Evolutionary conservation across 2,329 filamentous ascomycete species (phyloP), one percentile per base, ranked within the genome.

Genomic region (Ambrosiella cleistominuta): DNA sequence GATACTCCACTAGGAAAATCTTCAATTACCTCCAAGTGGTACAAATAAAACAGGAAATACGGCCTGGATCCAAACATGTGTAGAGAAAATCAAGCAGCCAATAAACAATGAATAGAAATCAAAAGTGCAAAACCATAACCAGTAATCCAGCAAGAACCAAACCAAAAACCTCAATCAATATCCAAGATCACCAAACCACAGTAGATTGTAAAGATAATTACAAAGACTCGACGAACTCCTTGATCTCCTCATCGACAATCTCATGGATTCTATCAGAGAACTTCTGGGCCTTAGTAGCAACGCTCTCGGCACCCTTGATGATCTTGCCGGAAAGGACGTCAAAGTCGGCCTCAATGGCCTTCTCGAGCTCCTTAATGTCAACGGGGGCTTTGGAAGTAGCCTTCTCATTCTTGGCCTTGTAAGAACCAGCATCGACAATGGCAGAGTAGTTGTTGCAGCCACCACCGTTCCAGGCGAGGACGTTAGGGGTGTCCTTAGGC

Each of bases 401-500:
- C 63, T 76, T 69, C 64, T 74, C 71, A 58, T 71, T 66, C 67
- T 78, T 73, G 63, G 70, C 76, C 65, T 79, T 77, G 76, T 90
- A 91, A 66, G 80, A 75, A 67, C 88, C 86, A 65, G 81, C 76
- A 65, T 81, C 74, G 63, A 95, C 72, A 67, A 96, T 95, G 66
- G 86, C 76, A 62, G 80, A 79, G 81, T 87, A 96, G 85, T 98
- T 95, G 75, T 79, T 83, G 69, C 81, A 86, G 68, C 93, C 93
- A 74, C 89, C 94, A 70, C 94, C 93, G 81, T 98, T 98, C 91
- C 90, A 98, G 71, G 91, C 91, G 62, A 98, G 88, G 68, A 95
- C 78, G 81, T 98, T 98, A 70, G 83, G 82, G 65, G 94, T 98
- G 70, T 87, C 83, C 56, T 75, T 76, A 63, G 91, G 91, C 56